Conservation (phyloP, 2,329 filamentous ascomycete genomes). For the Aspergillus bombycis region DNA sequence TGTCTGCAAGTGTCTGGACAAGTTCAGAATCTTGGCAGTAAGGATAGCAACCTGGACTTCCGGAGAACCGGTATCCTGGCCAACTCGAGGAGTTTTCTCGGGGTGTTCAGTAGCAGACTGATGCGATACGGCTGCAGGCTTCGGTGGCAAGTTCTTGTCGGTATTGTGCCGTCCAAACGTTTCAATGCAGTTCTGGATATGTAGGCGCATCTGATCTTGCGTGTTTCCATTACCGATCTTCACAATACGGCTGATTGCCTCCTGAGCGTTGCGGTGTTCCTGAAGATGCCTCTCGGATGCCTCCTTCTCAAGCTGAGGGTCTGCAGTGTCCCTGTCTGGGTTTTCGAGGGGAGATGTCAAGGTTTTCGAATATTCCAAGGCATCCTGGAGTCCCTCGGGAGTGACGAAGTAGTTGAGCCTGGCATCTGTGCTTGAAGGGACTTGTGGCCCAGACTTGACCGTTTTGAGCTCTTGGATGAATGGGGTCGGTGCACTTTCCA, state of each 20-base stretch:
- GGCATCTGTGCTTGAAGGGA: slow-evolving; percentile 15
- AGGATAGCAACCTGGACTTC: slow-evolving; percentile 98
- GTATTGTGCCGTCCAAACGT: slow-evolving; percentile 91
- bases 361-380: slow-evolving; percentile 68
- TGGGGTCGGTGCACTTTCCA: slow-evolving; percentile 76
- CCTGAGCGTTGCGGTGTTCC: slow-evolving; percentile 68
- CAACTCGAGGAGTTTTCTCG: slow-evolving; percentile 67
- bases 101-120: slow-evolving; percentile 40
- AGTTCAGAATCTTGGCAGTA: slow-evolving; percentile 85
- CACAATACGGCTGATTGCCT: slow-evolving; percentile 79
- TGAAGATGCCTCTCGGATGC: slow-evolving; percentile 51
- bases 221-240: slow-evolving; percentile 75
- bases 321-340: slow-evolving; percentile 32
- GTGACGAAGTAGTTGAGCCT: slow-evolving; percentile 78
- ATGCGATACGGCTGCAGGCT: slow-evolving; percentile 50
- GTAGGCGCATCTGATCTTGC: slow-evolving; percentile 77
- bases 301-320: slow-evolving; percentile 46
- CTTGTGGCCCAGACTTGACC: slow-evolving; percentile 21
- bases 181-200: slow-evolving; percentile 81
- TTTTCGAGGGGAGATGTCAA: slow-evolving; percentile 54
- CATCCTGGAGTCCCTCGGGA: slow-evolving; percentile 66
- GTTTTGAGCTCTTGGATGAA: slow-evolving; percentile 62
- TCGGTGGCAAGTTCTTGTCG: slow-evolving; percentile 69
- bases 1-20: slow-evolving; percentile 71
- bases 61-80: slow-evolving; percentile 89